Base-by-base conservation (phyloP, 345 rosid species). In the Cardamine occulta region DNA sequence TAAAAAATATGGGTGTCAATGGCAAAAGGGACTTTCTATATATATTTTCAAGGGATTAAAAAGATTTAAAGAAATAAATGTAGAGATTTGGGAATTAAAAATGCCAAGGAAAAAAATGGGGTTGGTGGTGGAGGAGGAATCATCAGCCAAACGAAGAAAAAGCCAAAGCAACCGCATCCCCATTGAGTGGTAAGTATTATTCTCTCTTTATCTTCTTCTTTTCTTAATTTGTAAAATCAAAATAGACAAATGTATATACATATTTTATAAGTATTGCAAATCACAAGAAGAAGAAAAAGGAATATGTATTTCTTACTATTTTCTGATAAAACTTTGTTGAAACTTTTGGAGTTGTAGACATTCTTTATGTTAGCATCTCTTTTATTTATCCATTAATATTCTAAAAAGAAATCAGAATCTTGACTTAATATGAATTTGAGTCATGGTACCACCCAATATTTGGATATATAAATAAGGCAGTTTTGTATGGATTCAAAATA, bases 161-260 rank as follows among this genome's bases (percentile, higher is more conserved):
- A 58, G 74, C 83, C 86, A 82, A 82, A 56, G 45, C 74, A 88
- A 86, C 86, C 96, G 74, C 91, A 91, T 89, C 91, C 63, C 8
- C 39, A 84, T 83, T 70, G 90, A 83, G 96, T 91, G 96, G 96
- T 73, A 74, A 79, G 66, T 79, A 55, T 78, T 67, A 5, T 71
- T 65, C 76, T 65, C 34, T 42, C 13, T 24, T 49, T 74, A 68
- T 74, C 82, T 63, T 74, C 79, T 62, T 80, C 9, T 39, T 69
- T 24, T 67, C 0, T 1, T 12, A 8, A 17, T 2, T 63, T 45
- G 17, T 54, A n/a, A 63, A 34, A 45, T 52, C 31, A 26, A 70
- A 48, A 70, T n/a, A 24, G 5, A 53, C 12, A 24, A 24, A 24
- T 24, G 28, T 3, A 32, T 31, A 19, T 7, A 17, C 47, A 44